Conservation (phyloP, 2,329 filamentous ascomycete species). For the Neobulgaria alba region DNA sequence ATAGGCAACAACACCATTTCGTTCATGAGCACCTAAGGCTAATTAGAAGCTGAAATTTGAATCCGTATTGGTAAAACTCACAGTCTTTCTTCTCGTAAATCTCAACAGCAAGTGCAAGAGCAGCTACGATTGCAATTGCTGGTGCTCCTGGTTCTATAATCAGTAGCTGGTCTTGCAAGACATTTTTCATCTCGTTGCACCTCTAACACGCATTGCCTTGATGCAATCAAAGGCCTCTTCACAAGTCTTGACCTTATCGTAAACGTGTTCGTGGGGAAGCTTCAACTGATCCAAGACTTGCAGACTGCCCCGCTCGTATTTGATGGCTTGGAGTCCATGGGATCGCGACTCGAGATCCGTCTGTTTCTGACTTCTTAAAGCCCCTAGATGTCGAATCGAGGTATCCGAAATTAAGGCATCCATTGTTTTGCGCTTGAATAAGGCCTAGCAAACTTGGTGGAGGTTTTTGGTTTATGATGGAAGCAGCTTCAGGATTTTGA, state of each 20-base stretch:
- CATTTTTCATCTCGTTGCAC: constrained; percentile 18
- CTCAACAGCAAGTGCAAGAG: constrained; percentile 80
- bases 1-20: constrained; percentile 55
- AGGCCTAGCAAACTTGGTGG: background rate
- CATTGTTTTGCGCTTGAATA: background rate
- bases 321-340: constrained; percentile 61
- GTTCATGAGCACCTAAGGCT: constrained; percentile 15
- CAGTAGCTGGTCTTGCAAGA: background rate
- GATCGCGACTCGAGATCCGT: background rate
- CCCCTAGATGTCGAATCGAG: background rate
- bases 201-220: constrained; percentile 68
- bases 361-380: background rate
- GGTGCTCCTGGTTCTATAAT: constrained; percentile 54
- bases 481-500: background rate
- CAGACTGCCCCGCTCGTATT: constrained; percentile 52
- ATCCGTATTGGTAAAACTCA: constrained; percentile 19
- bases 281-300: constrained; percentile 78
- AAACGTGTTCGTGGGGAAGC: constrained; percentile 71
- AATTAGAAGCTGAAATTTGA: background rate
- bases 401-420: background rate
- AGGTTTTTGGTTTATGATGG: background rate
- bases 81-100: constrained; percentile 48
- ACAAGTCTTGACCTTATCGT: constrained; percentile 61
- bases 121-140: constrained; percentile 96
- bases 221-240: constrained; percentile 78